Base-by-base conservation (phyloP, 768 basidiomycete species). In the Nidularia pulvinata region DNA sequence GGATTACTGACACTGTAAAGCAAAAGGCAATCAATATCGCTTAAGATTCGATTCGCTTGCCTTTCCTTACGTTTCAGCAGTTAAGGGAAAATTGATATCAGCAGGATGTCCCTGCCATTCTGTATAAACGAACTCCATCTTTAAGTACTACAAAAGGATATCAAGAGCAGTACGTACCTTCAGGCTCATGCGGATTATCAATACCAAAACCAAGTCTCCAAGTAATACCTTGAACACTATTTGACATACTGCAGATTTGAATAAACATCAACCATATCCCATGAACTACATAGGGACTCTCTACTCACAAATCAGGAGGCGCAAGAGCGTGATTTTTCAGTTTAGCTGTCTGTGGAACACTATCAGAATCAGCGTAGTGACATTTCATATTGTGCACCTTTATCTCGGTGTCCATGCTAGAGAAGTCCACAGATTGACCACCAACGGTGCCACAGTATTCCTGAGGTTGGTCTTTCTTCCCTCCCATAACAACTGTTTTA, bases 161-260 rank as follows among this genome's bases (percentile, higher is more conserved):
- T 50, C 10, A 32, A 22, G 6, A 9, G 11, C 14, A 10, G 35
- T 6, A 54, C 69, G 42, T 55, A 83, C 83, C 82, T 75, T 85
- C 85, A 3, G 84, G 84, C 64, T 78, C 66, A 13, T 65, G 59
- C 5, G 80, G 71, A 57, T 83, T 67, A 46, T 80, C 67, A 36
- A 85, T 69, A 3, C 84, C 84, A 61, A 82, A 84, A 3, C 76
- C 84, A n/a, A 85, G 71, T 53, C 85, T 68, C 82, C 83, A 86
- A 33, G 85, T 85, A 44, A 85, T 79, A 30, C 83, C 83, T 65
- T 81, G 81, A n/a, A 83, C 65, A 53, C 78, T 79, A 60, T 83
- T 83, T 14, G 78, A 79, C 56, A 78, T 52, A 57, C 82, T 83
- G n/a, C n/a, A n/a, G n/a, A n/a, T n/a, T n/a, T n/a, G n/a, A n/a